phyloP scores from a whole-genome alignment of 345 rosid species.

The Syzygium grande region DNA sequence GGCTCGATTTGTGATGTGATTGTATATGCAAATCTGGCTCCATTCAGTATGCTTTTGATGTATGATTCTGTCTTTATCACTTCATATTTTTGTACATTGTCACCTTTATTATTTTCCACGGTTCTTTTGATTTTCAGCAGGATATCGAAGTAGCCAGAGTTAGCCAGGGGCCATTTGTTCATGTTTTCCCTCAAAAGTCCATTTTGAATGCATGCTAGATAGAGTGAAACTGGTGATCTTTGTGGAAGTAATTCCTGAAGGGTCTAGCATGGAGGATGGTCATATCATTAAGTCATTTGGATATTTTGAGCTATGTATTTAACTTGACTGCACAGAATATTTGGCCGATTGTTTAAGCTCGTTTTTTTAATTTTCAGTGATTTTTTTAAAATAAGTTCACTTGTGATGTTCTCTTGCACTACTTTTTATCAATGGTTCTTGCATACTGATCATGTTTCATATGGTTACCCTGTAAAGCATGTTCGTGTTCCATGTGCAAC shows the following conservation, averaged over 20 bases:
- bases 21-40: not conserved
- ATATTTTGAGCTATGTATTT: not conserved
- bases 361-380: not conserved
- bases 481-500: conserved; percentile 51
- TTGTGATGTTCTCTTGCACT: not conserved
- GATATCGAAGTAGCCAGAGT: not conserved
- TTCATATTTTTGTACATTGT: not conserved
- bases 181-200: not conserved
- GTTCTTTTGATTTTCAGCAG: not conserved
- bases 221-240: not conserved
- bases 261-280: not conserved
- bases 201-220: not conserved
- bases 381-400: not conserved
- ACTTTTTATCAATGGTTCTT: not conserved
- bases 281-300: not conserved
- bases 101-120: not conserved
- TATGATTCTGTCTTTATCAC: not conserved
- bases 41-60: not conserved
- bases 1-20: not conserved
- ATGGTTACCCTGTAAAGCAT: conserved; percentile 35
- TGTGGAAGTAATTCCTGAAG: not conserved
- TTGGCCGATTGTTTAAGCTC: not conserved
- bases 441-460: not conserved
- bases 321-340: not conserved
- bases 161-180: not conserved